Evolutionary conservation across 2,329 filamentous ascomycete genomes (phyloP), one percentile per base, ranked within the genome.

Genomic region (Claviceps maximensis): DNA sequence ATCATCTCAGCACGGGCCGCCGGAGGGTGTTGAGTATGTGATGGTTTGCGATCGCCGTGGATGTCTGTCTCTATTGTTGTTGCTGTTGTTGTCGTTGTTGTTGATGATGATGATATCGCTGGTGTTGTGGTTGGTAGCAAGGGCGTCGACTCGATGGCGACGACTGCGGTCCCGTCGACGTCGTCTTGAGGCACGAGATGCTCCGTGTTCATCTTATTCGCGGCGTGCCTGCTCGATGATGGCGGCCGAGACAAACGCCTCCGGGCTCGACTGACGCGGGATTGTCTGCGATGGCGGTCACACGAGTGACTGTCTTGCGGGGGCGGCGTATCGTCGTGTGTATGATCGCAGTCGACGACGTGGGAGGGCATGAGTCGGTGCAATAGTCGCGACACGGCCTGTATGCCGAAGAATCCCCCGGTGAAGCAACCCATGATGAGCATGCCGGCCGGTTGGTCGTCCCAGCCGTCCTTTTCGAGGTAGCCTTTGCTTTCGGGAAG

Each of bases 401-500:
- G 86, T 53, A 91, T 90, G 38, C 86, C 86, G 40, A 89, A 64
- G 58, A 89, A 88, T 12, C 87, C 87, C 17, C 69, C 75, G 4
- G 85, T 68, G 63, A 91, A 91, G 63, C 80, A 85, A 12, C 62
- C 77, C 63, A 89, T 83, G 62, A 89, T 73, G 33, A 82, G 69
- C 61, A 87, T 78, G 15, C 83, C 84, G 6, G 90, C 87, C 2
- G 70, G 65, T 56, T 83, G 79, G 3, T 87, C 74, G 8, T 79
- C 75, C 67, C 83, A 83, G 17, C 82, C 83, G 50, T 82, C 85
- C 52, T 82, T 75, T 55, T 77, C 73, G 3, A 98, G 76, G 63
- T 95, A 95, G 41, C 74, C 75, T 63, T 86, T 89, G 2, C 91
- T 83, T 21, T 87, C 89, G 10, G 91, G 91, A 8, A 97, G 77